These are phyloP conservation scores for Clarireedia hainanense DNA, from an alignment of 2,329 filamentous ascomycete species.

Conservation along the genomic window DNA sequence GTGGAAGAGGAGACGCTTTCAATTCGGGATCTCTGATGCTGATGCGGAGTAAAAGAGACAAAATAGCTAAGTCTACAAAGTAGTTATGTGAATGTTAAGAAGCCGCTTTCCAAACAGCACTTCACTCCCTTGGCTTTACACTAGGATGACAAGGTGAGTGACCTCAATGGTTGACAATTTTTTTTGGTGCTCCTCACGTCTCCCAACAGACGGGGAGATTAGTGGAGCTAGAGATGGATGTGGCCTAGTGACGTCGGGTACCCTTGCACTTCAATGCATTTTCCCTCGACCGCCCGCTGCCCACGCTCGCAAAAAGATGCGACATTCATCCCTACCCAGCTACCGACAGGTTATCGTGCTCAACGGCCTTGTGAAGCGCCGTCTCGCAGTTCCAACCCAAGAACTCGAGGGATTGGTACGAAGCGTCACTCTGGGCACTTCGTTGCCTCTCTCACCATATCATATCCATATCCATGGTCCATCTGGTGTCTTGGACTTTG, in stretches of 20 bases:
- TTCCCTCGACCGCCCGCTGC: neutral
- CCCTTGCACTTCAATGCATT: neutral
- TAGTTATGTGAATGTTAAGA: neutral
- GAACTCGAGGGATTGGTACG: too few species aligned
- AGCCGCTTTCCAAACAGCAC: neutral
- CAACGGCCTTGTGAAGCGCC: constrained; percentile 3
- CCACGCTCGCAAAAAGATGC: too few species aligned
- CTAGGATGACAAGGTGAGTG: constrained; percentile 4
- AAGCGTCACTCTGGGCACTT: too few species aligned
- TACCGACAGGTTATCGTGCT: neutral
- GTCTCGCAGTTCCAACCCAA: too few species aligned
- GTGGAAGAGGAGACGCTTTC: neutral
- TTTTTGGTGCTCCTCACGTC: constrained; percentile 2
- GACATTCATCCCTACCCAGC: too few species aligned
- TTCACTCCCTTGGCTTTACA: neutral
- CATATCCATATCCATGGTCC: neutral
- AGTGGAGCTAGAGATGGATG: neutral
- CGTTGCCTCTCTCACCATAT: neutral
- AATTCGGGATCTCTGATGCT: neutral
- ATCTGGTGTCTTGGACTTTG: too few species aligned
- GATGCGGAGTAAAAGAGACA: neutral
- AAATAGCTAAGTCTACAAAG: neutral
- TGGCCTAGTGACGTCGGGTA: neutral
- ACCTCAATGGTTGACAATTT: constrained; percentile 7
- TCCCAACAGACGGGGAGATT: constrained; percentile 8